Conservation (phyloP, 352 stramenopile species). For the Aphanomyces astaci region DNA sequence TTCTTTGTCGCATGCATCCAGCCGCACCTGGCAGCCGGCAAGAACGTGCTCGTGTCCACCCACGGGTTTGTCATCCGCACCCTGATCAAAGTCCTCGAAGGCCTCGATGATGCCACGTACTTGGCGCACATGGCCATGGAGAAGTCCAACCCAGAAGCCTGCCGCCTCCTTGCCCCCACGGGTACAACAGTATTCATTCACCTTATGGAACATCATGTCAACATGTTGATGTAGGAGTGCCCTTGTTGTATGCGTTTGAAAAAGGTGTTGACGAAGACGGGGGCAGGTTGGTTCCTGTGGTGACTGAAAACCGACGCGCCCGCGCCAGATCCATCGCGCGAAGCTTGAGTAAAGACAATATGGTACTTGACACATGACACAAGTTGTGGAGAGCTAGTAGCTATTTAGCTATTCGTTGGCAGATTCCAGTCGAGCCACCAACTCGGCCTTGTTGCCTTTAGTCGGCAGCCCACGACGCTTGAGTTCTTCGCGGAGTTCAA, state of each 20-base stretch:
- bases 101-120: slow-evolving; percentile 66
- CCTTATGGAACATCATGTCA: not conserved
- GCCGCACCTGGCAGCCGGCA: slow-evolving; percentile 56
- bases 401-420: not conserved
- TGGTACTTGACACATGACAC: not conserved
- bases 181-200: slow-evolving; percentile 18
- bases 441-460: slow-evolving; percentile 18
- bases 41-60: slow-evolving; percentile 71
- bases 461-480: slow-evolving; percentile 6
- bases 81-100: slow-evolving; percentile 76
- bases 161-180: slow-evolving; percentile 61
- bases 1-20: slow-evolving; percentile 74
- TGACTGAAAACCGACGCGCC: slow-evolving; percentile 43
- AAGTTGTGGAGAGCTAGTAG: not conserved
- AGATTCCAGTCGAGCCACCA: slow-evolving; percentile 12
- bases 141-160: slow-evolving; percentile 65
- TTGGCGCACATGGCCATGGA: slow-evolving; percentile 79
- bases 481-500: slow-evolving; percentile 18
- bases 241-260: slow-evolving; percentile 67
- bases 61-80: slow-evolving; percentile 81
- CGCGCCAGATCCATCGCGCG: slow-evolving; percentile 36
- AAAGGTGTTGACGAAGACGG: slow-evolving; percentile 38
- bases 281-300: slow-evolving; percentile 51
- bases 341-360: not conserved
- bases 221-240: slow-evolving; percentile 45